phyloP scores from a whole-genome alignment of 805 yeast genomes.

The Wickerhamiella brachini region DNA sequence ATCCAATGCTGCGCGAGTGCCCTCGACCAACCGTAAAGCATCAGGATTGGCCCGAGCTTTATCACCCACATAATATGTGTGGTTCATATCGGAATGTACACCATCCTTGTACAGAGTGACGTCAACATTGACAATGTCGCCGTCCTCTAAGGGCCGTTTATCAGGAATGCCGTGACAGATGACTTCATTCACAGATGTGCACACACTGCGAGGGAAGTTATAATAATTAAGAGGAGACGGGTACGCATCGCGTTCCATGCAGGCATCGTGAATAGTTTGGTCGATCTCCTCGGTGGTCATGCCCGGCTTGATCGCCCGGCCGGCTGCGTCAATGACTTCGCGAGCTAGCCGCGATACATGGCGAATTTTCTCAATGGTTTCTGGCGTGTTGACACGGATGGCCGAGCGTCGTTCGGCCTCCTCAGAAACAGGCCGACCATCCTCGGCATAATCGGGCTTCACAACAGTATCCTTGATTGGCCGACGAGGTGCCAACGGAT shows the following conservation, averaged over 20 bases:
- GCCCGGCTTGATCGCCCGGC: slow-evolving; percentile 72
- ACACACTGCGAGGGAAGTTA: slow-evolving; percentile 81
- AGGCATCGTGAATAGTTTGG: slow-evolving; percentile 71
- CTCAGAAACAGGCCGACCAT: slow-evolving; percentile 72
- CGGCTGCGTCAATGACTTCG: slow-evolving; percentile 82
- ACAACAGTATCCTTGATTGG: slow-evolving; percentile 56
- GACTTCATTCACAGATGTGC: slow-evolving; percentile 89
- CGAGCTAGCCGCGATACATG: slow-evolving; percentile 65
- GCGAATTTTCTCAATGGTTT: slow-evolving; percentile 61
- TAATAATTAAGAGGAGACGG: slow-evolving; percentile 93
- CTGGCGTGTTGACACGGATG: slow-evolving; percentile 49
- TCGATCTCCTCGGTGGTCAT: slow-evolving; percentile 89
- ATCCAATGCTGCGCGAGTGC: slow-evolving; percentile 77
- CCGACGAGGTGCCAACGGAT: slow-evolving; percentile 68
- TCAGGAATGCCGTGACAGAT: slow-evolving; percentile 98
- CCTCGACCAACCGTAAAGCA: slow-evolving; percentile 78
- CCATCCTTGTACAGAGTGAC: slow-evolving; percentile 78
- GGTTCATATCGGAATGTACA: slow-evolving; percentile 87
- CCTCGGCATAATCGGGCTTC: slow-evolving; percentile 69
- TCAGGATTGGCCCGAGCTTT: slow-evolving; percentile 70
- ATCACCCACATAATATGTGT: slow-evolving; percentile 92
- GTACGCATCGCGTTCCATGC: slow-evolving; percentile 76
- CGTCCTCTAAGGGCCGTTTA: slow-evolving; percentile 71
- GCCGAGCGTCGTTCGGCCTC: slow-evolving; percentile 41
- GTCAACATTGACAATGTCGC: slow-evolving; percentile 88